Evolutionary conservation across 179 eudicot genomes (phyloP).

Genomic region (Corrigiola litoralis): DNA sequence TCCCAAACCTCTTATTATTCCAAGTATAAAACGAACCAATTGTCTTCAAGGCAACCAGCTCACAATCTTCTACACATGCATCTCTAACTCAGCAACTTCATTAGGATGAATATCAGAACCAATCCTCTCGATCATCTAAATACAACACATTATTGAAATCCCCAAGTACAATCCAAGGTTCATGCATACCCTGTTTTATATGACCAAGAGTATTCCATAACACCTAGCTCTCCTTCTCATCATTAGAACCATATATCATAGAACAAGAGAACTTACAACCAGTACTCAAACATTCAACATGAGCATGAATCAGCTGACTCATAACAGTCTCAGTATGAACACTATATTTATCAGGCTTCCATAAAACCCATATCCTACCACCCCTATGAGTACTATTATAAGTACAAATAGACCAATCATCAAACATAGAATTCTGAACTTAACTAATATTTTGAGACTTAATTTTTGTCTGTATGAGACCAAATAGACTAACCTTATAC

Average conservation of each 20-base stretch:
- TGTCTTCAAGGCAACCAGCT: not conserved
- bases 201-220: not conserved
- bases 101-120: not conserved
- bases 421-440: not conserved
- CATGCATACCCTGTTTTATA: not conserved
- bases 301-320: not conserved
- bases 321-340: not conserved
- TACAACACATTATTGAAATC: not conserved
- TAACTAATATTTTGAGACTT: not conserved
- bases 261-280: not conserved
- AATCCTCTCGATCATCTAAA: not conserved
- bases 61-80: not conserved
- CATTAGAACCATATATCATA: not conserved
- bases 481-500: not conserved
- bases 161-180: not conserved
- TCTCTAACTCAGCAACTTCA: not conserved
- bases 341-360: not conserved
- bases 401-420: not conserved
- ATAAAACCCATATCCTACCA: not conserved
- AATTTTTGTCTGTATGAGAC: not conserved
- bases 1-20: not conserved
- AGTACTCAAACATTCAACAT: not conserved
- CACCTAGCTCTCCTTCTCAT: not conserved
- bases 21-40: not conserved
- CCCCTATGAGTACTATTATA: not conserved